Conservation (phyloP, 495 filamentous ascomycete genomes). For the Staphylotrichum tortipilum region DNA sequence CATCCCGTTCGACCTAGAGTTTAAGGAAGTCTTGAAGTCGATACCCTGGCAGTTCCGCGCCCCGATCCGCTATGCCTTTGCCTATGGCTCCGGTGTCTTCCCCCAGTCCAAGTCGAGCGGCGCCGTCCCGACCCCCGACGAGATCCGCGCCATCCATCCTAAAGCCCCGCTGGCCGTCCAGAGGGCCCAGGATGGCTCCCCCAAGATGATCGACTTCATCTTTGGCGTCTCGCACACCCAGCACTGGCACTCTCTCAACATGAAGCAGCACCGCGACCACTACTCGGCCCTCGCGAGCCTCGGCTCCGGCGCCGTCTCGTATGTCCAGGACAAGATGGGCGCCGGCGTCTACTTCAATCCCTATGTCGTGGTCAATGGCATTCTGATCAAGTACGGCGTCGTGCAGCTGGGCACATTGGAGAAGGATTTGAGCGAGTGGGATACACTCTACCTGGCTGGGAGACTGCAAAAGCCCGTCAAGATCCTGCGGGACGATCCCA, state of each 20-base stretch:
- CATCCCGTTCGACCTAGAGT: conserved; percentile 86
- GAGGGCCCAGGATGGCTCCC: conserved; percentile 72
- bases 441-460: conserved; percentile 87
- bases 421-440: conserved; percentile 77
- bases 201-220: conserved; percentile 98
- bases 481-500: conserved; percentile 87
- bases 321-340: conserved; percentile 78
- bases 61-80: conserved; percentile 90
- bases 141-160: conserved; percentile 58
- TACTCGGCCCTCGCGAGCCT: conserved; percentile 82
- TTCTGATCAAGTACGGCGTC: conserved; percentile 93
- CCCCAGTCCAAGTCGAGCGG: conserved; percentile 53
- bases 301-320: conserved; percentile 72
- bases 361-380: conserved; percentile 90
- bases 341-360: conserved; percentile 98
- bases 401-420: conserved; percentile 87
- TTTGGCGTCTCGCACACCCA: conserved; percentile 92
- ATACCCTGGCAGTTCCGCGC: conserved; percentile 90
- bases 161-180: conserved; percentile 67
- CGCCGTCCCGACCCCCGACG: conserved; percentile 40
- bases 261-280: conserved; percentile 80
- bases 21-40: conserved; percentile 80
- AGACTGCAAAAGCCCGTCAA: conserved; percentile 96
- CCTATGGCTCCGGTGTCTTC: conserved; percentile 95
- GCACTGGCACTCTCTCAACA: conserved; percentile 92